Base-by-base conservation (phyloP, 1,139 yeast species). In the Kodamaea ohmeri region DNA sequence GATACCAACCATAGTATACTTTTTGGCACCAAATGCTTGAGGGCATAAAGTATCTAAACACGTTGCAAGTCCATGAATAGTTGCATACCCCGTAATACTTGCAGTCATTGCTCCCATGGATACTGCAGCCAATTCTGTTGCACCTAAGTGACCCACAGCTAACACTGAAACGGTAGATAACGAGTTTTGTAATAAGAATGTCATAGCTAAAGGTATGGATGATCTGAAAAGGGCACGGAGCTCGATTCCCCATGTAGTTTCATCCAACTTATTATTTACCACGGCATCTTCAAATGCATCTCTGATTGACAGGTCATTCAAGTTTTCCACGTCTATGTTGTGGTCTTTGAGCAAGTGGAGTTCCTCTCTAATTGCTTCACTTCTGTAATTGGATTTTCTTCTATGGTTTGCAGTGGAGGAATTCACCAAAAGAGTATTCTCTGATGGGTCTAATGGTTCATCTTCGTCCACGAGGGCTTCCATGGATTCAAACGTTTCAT, bases 31-130 rank as follows among this genome's bases (percentile, higher is more conserved):
- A 50, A 73, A 76, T 3, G 81, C 81, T 51, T 76, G 82, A 1
- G 82, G 80, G 51, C 96, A 87, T 28, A 89, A 64, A 0, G 96
- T 88, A 53, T 89, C 97, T 39, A 89, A 67, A 16, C 95, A 79
- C 0, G 96, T 88, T 0, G 96, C 78, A 25, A 77, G 64, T 34
- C 83, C 83, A 40, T 76, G 77, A 38, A 76, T 76, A 11, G 78
- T 69, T 3, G 81, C 77, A 45, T 76, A 75, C 6, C 80, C 81
- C 2, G 80, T 71, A 32, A 77, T 76, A 45, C 75, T 76, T 3
- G 79, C 78, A 9, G 80, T 73, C 82, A 77, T 77, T 3, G 80
- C 70, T n/a, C 82, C 82, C 65, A 77, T 66, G 2, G 79, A 72
- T 14, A 76, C 80, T 3, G 82, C 82, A 3, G 81, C 82, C 42